Conservation (phyloP, 1,284 basidiomycete species). For the Papiliotrema flavescens region DNA sequence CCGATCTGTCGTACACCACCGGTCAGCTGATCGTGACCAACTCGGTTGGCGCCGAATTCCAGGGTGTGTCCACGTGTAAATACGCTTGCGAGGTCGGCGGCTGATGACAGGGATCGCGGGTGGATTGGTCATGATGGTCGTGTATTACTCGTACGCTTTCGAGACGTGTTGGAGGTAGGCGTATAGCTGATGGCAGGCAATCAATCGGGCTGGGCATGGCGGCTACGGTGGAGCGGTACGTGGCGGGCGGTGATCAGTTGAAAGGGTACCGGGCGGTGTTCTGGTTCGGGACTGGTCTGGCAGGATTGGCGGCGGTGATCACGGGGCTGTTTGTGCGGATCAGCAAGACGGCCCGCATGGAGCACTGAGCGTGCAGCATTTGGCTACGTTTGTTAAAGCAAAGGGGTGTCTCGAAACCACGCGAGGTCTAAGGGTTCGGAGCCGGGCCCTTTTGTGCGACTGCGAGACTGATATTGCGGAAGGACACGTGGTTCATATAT, state of each 20-base stretch:
- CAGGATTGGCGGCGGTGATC: conserved; percentile 12
- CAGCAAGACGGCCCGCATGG: conserved; percentile 1
- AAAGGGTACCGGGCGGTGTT: conserved; percentile 19
- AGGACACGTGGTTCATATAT: too few species aligned
- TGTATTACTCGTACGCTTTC: conserved; percentile 1
- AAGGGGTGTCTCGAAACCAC: too few species aligned
- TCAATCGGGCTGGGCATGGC: conserved; percentile 19
- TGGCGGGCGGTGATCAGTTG: conserved; percentile 5
- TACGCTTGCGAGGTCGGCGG: too few species aligned
- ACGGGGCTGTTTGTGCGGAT: conserved; percentile 20
- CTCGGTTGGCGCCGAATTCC: conserved; percentile 16
- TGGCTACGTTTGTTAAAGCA: too few species aligned
- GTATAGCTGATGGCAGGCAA: background rate
- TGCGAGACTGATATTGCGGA: too few species aligned
- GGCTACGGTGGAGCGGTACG: conserved; percentile 19
- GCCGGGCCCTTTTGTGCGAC: too few species aligned
- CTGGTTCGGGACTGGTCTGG: conserved; percentile 14
- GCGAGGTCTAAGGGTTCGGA: too few species aligned
- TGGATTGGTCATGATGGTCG: conserved; percentile 2
- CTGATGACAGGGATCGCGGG: conserved; percentile 22
- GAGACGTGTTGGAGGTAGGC: background rate
- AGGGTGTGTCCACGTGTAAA: too few species aligned
- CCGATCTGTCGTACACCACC: conserved; percentile 22
- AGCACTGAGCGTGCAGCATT: too few species aligned
- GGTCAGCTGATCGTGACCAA: conserved; percentile 25